phyloP scores from a whole-genome alignment of 306 rosid species.

The Elaeagnus macrophylla region DNA sequence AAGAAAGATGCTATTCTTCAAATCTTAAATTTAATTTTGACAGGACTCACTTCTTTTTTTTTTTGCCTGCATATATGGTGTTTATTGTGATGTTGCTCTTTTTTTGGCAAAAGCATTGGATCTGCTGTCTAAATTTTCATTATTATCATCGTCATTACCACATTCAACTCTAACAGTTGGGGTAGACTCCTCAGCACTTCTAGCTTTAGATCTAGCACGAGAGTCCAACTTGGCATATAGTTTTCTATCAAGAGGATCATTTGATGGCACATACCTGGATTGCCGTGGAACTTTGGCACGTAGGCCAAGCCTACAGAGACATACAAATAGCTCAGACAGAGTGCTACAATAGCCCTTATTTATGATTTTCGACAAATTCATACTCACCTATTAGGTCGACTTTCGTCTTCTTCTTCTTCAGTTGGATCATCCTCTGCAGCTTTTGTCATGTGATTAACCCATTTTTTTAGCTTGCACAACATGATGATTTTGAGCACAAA shows the following conservation, averaged over 20 bases:
- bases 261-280: conserved; percentile 39
- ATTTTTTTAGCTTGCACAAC: conserved; percentile 59
- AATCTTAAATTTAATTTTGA: not conserved
- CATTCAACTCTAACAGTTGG: conserved; percentile 6
- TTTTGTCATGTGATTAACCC: conserved; percentile 63
- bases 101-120: conserved; percentile 53
- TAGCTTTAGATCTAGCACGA: conserved; percentile 22
- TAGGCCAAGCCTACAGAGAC: conserved; percentile 62
- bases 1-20: too few species aligned
- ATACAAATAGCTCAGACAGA: not conserved
- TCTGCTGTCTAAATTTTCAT: conserved; percentile 53
- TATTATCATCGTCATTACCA: conserved; percentile 21
- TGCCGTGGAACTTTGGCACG: conserved; percentile 67
- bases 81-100: conserved; percentile 30
- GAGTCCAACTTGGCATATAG: conserved; percentile 39
- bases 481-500: conserved; percentile 5
- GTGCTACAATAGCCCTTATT: not conserved
- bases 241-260: conserved; percentile 66
- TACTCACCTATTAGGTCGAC: conserved; percentile 54
- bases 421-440: conserved; percentile 36
- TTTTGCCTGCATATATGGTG: conserved; percentile 22
- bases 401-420: conserved; percentile 23
- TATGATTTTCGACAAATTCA: conserved; percentile 1
- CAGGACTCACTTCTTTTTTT: conserved; percentile 40
- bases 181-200: conserved; percentile 31